Percentiles rank a stretch among this genome's conserved stretches.
Conservation (phyloP, 345 rosid species). For the Lepidium aucheri region DNA sequence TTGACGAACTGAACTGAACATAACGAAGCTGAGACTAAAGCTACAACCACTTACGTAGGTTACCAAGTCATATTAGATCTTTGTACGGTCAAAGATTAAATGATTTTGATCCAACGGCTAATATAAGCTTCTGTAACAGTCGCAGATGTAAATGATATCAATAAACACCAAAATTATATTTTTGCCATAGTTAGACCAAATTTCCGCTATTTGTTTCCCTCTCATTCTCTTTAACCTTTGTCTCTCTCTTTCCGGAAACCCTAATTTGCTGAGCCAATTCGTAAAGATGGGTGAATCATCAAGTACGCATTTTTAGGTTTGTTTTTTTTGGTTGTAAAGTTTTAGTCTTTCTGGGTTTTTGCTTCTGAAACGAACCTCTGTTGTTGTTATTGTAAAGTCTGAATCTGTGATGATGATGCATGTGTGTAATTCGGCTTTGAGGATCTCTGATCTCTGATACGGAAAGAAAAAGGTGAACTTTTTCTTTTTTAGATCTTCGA, state of each 20-base stretch:
- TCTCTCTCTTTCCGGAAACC: slow-evolving; percentile 2
- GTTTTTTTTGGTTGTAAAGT: background rate
- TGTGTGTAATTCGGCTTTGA: background rate
- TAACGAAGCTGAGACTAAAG: background rate
- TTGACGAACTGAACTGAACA: background rate
- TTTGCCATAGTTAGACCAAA: background rate
- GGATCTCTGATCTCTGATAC: background rate
- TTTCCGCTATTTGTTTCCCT: slow-evolving; percentile 11
- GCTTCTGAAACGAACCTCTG: background rate
- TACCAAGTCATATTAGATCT: background rate
- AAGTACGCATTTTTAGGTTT: background rate
- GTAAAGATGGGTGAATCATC: background rate
- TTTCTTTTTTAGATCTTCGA: slow-evolving; percentile 1
- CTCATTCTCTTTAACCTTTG: slow-evolving; percentile 7
- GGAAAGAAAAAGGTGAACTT: background rate
- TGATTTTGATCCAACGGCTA: slow-evolving; percentile 9
- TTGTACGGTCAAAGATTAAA: background rate
- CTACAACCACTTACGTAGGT: slow-evolving; percentile 8
- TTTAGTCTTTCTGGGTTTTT: background rate
- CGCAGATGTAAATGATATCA: slow-evolving; percentile 1
- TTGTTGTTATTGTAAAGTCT: background rate
- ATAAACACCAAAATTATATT: background rate
- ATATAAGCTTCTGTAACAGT: background rate
- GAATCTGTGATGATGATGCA: slow-evolving; percentile 16
- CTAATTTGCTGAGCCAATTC: background rate